Base-by-base conservation (phyloP, 768 basidiomycete genomes). In the Lactifluus echinatus region DNA sequence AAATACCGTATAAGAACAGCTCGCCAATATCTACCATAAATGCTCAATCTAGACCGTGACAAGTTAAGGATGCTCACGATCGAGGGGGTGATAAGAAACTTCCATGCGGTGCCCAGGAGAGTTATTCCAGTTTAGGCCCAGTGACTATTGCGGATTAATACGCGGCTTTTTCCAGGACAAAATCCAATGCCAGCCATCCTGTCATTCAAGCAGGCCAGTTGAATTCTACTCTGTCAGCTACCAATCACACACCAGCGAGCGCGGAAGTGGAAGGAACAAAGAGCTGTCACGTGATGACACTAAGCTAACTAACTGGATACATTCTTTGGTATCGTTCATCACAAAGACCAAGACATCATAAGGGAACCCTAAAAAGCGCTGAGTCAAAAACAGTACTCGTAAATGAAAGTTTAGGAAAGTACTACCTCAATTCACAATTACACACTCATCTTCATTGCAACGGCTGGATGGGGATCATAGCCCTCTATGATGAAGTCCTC, bases 381-480 rank as follows among this genome's bases (percentile, higher is more conserved):
- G 17, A 34, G 39, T 59, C 47, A 59, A 28, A 52, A 34, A 15
- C 17, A n/a, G n/a, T n/a, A 2, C n/a, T n/a, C n/a, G n/a, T 10
- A 36, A 36, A 4, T 5, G 5, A 40, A 49, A 10, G 15, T 47
- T 28, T 31, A 3, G 3, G 26, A 39, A 36, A 28, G 6, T n/a
- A 14, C 34, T 34, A 55, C 52, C 37, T 61, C 59, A 90, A 44
- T 44, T 26, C 1, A 14, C n/a, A 33, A 26, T 26, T 59, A 59
- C 47, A 92, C 90, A 69, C 89, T 93, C 95, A 97, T 96, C 75
- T 93, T 93, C 93, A 96, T 96, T 29, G 87, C 76, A 65, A 97
- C 90, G 61, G 80, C 76, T 2, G 85, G 85, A 69, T 92, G 81
- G 10, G 89, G 85, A 60, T 88, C 77, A 67, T 97, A 97, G 2